A percentile compares a stretch with the other conserved stretches of the same genome.
These are phyloP conservation scores for Yamadazyma triangularis DNA, from an alignment of 1,139 yeast genomes.

Conservation along the genomic window DNA sequence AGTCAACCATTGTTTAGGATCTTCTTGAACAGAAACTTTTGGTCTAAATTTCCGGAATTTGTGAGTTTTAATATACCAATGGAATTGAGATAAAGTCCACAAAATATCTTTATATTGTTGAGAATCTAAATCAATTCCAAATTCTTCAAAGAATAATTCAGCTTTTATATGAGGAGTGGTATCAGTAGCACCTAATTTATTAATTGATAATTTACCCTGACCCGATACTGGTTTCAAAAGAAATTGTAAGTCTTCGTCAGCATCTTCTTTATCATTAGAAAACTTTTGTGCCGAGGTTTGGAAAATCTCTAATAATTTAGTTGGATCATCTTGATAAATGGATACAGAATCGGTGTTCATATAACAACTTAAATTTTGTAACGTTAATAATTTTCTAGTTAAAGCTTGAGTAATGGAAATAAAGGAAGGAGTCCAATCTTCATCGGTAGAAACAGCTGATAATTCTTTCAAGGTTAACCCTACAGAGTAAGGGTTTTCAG, in stretches of 20 bases:
- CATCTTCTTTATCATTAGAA: conserved; percentile 18
- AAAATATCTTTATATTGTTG: conserved; percentile 80
- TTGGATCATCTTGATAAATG: conserved; percentile 42
- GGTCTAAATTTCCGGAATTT: conserved; percentile 76
- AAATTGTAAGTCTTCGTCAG: conserved; percentile 61
- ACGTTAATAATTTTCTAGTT: conserved; percentile 73
- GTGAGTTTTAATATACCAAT: conserved; percentile 71
- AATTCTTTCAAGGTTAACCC: conserved; percentile 83
- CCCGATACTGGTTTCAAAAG: conserved; percentile 88
- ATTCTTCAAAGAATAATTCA: conserved; percentile 79
- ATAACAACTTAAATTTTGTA: conserved; percentile 73
- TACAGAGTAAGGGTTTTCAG: conserved; percentile 71
- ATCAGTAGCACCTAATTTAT: conserved; percentile 72
- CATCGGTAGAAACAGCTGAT: conserved; percentile 89
- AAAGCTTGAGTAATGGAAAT: conserved; percentile 65
- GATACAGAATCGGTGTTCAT: conserved; percentile 73
- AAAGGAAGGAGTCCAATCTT: conserved; percentile 80
- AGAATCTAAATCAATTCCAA: conserved; percentile 79
- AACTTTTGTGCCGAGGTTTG: conserved; percentile 20
- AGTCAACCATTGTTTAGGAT: conserved; percentile 77
- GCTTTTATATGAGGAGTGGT: conserved; percentile 69
- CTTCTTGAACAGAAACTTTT: conserved; percentile 48
- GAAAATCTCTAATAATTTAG: conserved; percentile 41
- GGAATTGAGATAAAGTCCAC: conserved; percentile 77
- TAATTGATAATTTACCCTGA: conserved; percentile 73